These are phyloP conservation scores for Cetraspora pellucida DNA, from an alignment of 192 early-diverging fungal species.

Conservation along the genomic window DNA sequence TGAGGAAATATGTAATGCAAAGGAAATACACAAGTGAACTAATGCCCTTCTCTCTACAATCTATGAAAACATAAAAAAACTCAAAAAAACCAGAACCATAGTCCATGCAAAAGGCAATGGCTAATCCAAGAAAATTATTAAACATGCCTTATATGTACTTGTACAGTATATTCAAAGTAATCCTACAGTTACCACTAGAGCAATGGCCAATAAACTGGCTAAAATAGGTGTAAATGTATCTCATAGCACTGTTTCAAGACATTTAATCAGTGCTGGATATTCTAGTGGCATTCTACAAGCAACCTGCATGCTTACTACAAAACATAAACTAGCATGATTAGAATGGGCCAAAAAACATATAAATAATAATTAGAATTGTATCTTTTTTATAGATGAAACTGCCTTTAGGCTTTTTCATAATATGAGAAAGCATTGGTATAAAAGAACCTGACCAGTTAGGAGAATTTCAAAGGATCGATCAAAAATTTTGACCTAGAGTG, in stretches of 20 bases:
- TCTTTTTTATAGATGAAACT: constrained; percentile 19
- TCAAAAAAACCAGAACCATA: constrained; percentile 4
- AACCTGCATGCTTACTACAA: not conserved
- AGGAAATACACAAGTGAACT: not conserved
- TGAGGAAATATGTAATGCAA: not conserved
- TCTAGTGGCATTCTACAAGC: not conserved
- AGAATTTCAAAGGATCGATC: constrained; percentile 5
- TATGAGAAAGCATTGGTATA: constrained; percentile 4
- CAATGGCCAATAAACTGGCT: not conserved
- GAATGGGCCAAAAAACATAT: constrained; percentile 22
- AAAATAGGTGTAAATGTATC: constrained; percentile 10
- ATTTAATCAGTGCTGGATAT: not conserved
- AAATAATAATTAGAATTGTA: constrained; percentile 1
- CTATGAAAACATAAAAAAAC: constrained; percentile 24
- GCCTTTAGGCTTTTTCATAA: constrained; percentile 6
- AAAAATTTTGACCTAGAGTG: constrained; percentile 23
- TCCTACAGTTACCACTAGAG: not conserved
- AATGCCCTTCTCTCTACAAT: constrained; percentile 4
- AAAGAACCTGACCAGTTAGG: not conserved
- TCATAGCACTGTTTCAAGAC: not conserved
- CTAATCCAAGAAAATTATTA: not conserved
- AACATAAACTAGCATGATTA: not conserved
- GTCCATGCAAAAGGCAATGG: not conserved
- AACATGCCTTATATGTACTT: not conserved
- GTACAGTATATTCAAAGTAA: no score